Base-by-base conservation (phyloP, 495 filamentous ascomycete species). In the Mycothermus thermophilus region DNA sequence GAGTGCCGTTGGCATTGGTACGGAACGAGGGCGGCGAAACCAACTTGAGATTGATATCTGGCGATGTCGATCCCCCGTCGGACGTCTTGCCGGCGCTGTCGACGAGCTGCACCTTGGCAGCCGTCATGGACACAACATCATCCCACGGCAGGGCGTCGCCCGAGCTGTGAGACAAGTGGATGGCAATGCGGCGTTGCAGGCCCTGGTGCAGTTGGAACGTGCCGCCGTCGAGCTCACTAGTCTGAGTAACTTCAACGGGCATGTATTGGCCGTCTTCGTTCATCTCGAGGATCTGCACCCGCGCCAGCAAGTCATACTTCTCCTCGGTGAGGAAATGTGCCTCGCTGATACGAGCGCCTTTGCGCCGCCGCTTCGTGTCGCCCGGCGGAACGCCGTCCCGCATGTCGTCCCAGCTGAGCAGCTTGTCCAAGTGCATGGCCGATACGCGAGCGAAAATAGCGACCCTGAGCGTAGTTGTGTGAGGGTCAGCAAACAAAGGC, bases 351-450 rank as follows among this genome's bases (percentile, higher is more conserved):
- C 90, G 69, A 5, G 86, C 74, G 23, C 64, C 64, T 48, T 77
- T 80, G 20, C 68, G 65, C n/a, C n/a, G n/a, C n/a, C n/a, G n/a
- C 47, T 77, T 74, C 40, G 73, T 66, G 29, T 59, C 60, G 1
- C 61, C 53, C 18, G 48, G 47, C 5, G 64, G 63, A 12, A 64
- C 62, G 8, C 75, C 68, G 48, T 96, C 88, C 29, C 85, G 72
- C 75, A 99, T 94, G 50, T 94, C 92, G 55, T 99, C 90, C 90
- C 90, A 99, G 57, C 92, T 96, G 4, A 99, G 71, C 23, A 99
- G 67, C 57, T 93, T 96, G 51, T 99, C 90, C 5, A 99, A 71
- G 54, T 99, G 90, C 80, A 95, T 93, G 1, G 77, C 60, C 11
- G 81, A 88, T 31, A 94, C 83, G 44, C 77, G 79, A 18, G 92